Conservation (phyloP, 2,329 filamentous ascomycete species). For the Shiraia bambusicola region DNA sequence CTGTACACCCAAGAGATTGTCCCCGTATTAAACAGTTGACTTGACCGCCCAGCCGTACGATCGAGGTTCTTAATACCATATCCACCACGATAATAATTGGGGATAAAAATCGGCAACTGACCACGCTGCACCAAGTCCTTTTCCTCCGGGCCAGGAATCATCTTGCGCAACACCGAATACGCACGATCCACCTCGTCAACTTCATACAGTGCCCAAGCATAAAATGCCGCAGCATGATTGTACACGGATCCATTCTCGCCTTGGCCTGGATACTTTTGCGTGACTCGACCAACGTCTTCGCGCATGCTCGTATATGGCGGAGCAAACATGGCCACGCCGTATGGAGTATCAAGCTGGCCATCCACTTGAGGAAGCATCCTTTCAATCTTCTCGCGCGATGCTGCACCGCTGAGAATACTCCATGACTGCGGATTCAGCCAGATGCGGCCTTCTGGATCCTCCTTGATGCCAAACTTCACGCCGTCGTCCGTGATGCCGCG, state of each 20-base stretch:
- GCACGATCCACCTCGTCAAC: constrained; percentile 55
- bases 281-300: constrained; percentile 60
- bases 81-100: constrained; percentile 57
- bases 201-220: constrained; percentile 56
- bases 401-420: constrained; percentile 58
- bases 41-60: constrained; percentile 56
- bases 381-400: constrained; percentile 45
- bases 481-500: constrained; percentile 60
- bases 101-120: constrained; percentile 60
- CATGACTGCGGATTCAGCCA: constrained; percentile 62
- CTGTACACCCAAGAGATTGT: constrained; percentile 60
- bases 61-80: constrained; percentile 21
- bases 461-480: constrained; percentile 54
- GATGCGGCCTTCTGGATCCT: constrained; percentile 57
- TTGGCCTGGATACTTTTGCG: constrained; percentile 59
- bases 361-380: constrained; percentile 55
- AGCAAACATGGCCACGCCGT: constrained; percentile 59
- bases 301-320: constrained; percentile 58
- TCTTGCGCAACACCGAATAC: constrained; percentile 53
- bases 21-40: constrained; percentile 61
- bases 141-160: constrained; percentile 57
- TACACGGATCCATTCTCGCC: constrained; percentile 62
- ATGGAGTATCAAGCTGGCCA: constrained; percentile 55
- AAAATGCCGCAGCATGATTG: constrained; percentile 60
- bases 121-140: constrained; percentile 56